phyloP scores from a whole-genome alignment of 805 yeast species.

The Brettanomyces anomalus region DNA sequence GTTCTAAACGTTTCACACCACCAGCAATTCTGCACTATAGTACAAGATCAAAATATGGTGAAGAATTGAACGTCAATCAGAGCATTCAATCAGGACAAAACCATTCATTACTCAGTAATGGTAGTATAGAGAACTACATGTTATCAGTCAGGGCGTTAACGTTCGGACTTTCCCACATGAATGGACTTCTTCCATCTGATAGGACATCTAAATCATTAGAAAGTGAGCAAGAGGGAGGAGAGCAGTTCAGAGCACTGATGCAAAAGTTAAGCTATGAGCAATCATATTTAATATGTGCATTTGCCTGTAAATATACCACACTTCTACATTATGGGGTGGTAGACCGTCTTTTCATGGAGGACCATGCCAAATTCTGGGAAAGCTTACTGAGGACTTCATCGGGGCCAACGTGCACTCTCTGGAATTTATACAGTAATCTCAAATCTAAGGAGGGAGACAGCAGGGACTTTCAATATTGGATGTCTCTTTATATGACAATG shows the following conservation, averaged over 20 bases:
- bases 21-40: background rate
- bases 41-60: background rate
- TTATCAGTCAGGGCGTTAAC: slow-evolving; percentile 15
- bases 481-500: slow-evolving; percentile 16
- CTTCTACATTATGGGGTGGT: slow-evolving; percentile 18
- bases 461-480: slow-evolving; percentile 19
- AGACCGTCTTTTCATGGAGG: slow-evolving; percentile 13
- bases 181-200: slow-evolving; percentile 1
- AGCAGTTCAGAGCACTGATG: background rate
- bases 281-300: slow-evolving; percentile 12
- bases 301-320: slow-evolving; percentile 17
- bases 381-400: slow-evolving; percentile 4
- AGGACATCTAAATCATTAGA: background rate
- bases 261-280: slow-evolving; percentile 5
- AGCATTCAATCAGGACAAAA: background rate
- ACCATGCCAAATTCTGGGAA: slow-evolving; percentile 14
- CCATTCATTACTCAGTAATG: background rate
- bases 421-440: slow-evolving; percentile 4
- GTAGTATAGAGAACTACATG: slow-evolving; percentile 3
- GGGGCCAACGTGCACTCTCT: slow-evolving; percentile 3
- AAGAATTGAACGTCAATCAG: background rate
- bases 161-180: slow-evolving; percentile 9
- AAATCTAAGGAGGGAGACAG: background rate
- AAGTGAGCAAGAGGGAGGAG: background rate
- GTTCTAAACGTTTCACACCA: background rate